Base-by-base conservation (phyloP, 306 rosid genomes). In the Vicia faba region DNA sequence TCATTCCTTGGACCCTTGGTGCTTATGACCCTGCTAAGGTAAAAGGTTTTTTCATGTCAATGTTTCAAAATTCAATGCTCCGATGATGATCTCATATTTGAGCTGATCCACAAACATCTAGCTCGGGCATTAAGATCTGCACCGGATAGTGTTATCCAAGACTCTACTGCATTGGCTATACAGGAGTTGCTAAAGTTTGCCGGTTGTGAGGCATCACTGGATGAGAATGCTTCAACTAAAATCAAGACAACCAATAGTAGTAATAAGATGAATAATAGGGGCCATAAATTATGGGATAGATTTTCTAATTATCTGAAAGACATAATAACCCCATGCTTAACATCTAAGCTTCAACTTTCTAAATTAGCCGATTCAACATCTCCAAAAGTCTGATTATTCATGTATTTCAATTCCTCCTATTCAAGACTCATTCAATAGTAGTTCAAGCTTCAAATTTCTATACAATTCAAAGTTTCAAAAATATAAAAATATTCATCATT, bases 1-100 rank as follows among this genome's bases (percentile, higher is more conserved):
- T n/a, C n/a, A n/a, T n/a, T n/a, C n/a, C n/a, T n/a, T n/a, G 98
- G 75, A 86, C 96, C 63, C 79, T 93, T 40, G 98, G 98, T 71
- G 98, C 98, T 31, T 96, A 82, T 77, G 98, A 93, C 81, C 98
- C 98, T 79, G 98, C 98, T 40, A 93, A 93, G 84, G 86, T 88
- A 70, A 89, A 82, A 81, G 80, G 91, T 1, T 77, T 89, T n/a
- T 80, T 83, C 91, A 50, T 80, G 84, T 68, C 85, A 88, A 67
- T 91, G 91, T 46, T 90, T 93, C 66, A 90, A 93, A 85, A 89
- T 89, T 82, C 95, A 86, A 71, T 93, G 98, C 75, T 89, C 97
- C 68, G 97, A 93, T 73, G 97, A 93, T 79, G 98, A 93, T 69
- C 95, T 90, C 38, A 93, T 89, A 78, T 83, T 88, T 78, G 98